Percentiles rank a stretch among this genome's conserved stretches.
phyloP scores from a whole-genome alignment of 768 basidiomycete genomes.

The Candolleomyces efflorescens region DNA sequence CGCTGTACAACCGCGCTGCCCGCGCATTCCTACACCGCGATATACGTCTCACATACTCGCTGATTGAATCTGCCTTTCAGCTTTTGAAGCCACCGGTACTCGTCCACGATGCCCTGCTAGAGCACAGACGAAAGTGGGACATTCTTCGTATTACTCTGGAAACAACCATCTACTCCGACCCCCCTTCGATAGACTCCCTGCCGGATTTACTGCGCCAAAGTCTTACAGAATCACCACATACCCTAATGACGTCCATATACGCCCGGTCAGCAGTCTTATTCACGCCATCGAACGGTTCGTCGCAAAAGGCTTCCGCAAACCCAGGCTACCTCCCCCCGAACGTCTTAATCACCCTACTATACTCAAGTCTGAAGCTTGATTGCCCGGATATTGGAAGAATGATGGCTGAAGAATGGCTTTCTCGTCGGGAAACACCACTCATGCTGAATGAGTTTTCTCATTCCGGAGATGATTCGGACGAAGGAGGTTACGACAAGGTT shows the following conservation, averaged over 20 bases:
- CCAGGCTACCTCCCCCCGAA: constrained; percentile 64
- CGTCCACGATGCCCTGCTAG: constrained; percentile 37
- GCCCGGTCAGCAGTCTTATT: constrained; percentile 60
- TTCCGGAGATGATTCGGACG: constrained; percentile 25
- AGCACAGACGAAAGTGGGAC: constrained; percentile 79
- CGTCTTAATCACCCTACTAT: constrained; percentile 65
- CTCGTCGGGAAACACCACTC: constrained; percentile 42
- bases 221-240: constrained; percentile 54
- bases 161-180: constrained; percentile 63
- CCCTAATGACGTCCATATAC: constrained; percentile 55
- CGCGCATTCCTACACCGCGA: constrained; percentile 77
- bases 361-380: constrained; percentile 65
- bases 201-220: constrained; percentile 51
- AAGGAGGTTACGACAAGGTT: constrained; percentile 66
- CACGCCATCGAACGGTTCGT: constrained; percentile 40
- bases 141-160: constrained; percentile 82
- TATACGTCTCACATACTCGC: constrained; percentile 56
- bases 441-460: constrained; percentile 7
- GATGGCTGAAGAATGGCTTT: constrained; percentile 79
- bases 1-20: constrained; percentile 73
- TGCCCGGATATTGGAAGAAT: constrained; percentile 56
- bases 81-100: constrained; percentile 42
- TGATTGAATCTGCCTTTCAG: constrained; percentile 66
- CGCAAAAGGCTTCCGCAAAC: constrained; percentile 32
- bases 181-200: constrained; percentile 38